Evolutionary conservation across 2,329 filamentous ascomycete genomes (phyloP), one percentile per base, ranked within the genome.

Genomic region (Aspergillus versicolor): DNA sequence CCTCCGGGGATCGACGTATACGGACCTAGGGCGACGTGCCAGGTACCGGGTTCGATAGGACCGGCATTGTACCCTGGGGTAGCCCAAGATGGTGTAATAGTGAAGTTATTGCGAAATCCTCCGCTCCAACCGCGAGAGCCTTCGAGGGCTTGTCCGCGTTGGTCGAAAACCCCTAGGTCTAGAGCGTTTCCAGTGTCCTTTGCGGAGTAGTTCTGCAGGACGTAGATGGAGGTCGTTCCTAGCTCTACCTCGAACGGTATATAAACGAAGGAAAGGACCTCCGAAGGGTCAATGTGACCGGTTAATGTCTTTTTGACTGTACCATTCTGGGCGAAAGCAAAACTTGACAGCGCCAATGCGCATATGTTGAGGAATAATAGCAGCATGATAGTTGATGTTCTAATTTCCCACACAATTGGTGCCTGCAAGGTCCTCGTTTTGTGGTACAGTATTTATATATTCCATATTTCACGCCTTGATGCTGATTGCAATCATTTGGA

Each of bases 241-340:
- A 27, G 21, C 13, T 24, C 21, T 19, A 45, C 43, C 4, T 45
- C 43, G 13, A 45, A 45, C 5, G 43, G 43, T 3, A 22, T 64
- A 45, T 66, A 67, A 46, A 65, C 61, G 49, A 64, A 67, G 34
- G 59, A 59, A 42, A 64, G 58, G 37, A 66, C 55, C 42, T 65
- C 34, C 24, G 60, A 58, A 6, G 60, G 47, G 22, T 63, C 49
- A 22, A 46, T 54, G 13, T 54, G 52, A 1, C 50, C 50, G 2
- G 50, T 65, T 44, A 67, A 48, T 30, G 52, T 53, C 15, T 37
- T 43, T 56, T 56, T 60, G 52, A 61, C 54, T 17, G 58, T n/a
- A 5, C n/a, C 22, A 24, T 49, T 49, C 17, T 21, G n/a, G 27
- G 46, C 46, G 6, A 30, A 45, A 22, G 15, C 24, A 22, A 27